These are phyloP conservation scores for Harrya chromipes DNA, from an alignment of 768 basidiomycete species.

Conservation along the genomic window DNA sequence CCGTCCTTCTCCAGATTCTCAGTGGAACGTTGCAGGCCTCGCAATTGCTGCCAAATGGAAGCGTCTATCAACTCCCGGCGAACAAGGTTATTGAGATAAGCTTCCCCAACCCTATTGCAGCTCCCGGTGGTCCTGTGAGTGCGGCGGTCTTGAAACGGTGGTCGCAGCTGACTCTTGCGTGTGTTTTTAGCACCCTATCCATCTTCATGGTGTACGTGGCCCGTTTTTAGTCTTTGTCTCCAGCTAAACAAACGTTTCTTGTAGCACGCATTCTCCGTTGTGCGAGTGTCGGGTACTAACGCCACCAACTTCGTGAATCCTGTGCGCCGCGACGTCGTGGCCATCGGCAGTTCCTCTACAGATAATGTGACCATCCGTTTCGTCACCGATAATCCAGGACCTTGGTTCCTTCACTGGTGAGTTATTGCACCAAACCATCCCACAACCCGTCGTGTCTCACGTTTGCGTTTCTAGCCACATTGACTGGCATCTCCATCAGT, in stretches of 20 bases:
- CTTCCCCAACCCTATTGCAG: conserved; percentile 36
- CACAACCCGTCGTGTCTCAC: not conserved
- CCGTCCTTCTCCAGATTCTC: conserved; percentile 58
- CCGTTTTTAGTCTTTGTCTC: no score
- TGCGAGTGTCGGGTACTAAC: conserved; percentile 30
- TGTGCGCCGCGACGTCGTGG: conserved; percentile 35
- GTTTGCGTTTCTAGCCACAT: conserved; percentile 25
- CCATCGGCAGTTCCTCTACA: conserved; percentile 20
- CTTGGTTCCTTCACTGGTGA: no score
- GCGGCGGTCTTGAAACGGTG: not conserved
- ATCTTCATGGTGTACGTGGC: conserved; percentile 39
- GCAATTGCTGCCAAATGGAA: conserved; percentile 48
- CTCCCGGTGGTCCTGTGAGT: conserved; percentile 31
- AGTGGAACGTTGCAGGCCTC: conserved; percentile 46
- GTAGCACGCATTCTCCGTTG: conserved; percentile 37
- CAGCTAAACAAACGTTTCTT: not conserved
- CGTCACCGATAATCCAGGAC: conserved; percentile 62
- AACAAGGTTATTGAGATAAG: conserved; percentile 46
- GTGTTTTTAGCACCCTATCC: conserved; percentile 35
- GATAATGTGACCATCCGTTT: conserved; percentile 57
- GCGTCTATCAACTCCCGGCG: conserved; percentile 43
- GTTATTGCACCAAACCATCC: conserved; percentile 34
- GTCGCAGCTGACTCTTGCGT: not conserved
- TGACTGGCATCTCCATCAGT: conserved; percentile 30
- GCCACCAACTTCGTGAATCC: conserved; percentile 37